Evolutionary conservation across 2,329 filamentous ascomycete species (phyloP).

Genomic region (Calonectria pauciramosa): DNA sequence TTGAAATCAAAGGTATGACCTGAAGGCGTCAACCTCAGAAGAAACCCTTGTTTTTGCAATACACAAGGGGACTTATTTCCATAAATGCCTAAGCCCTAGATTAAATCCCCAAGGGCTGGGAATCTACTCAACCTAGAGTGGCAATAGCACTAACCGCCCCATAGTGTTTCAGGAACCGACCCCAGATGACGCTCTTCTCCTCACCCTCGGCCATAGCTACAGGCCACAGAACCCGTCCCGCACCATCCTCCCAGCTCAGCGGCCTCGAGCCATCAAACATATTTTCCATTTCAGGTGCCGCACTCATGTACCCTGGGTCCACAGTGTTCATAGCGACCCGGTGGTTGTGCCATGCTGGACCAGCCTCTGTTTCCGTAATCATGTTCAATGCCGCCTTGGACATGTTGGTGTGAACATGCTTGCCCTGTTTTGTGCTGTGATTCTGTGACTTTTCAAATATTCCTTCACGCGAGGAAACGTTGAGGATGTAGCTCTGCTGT

Average conservation of each 20-base stretch:
- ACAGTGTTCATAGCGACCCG: background rate
- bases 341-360: background rate
- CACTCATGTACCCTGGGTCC: background rate
- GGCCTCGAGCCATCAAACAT: background rate
- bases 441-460: background rate
- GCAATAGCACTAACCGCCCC: background rate
- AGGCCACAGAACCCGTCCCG: background rate
- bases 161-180: background rate
- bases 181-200: background rate
- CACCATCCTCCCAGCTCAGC: background rate
- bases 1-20: no score
- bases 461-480: background rate
- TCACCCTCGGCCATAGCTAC: background rate
- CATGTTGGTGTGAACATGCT: constrained; percentile 2
- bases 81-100: no score
- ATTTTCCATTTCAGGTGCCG: background rate
- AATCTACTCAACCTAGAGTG: no score
- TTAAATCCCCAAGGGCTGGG: no score
- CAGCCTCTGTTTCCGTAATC: background rate
- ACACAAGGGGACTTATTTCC: no score
- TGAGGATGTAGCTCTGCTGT: background rate
- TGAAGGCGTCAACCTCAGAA: no score
- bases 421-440: background rate
- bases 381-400: background rate
- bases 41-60: no score